These are phyloP conservation scores for Lecanicillium sp. DNA, from an alignment of 2,329 filamentous ascomycete species.

Conservation along the genomic window DNA sequence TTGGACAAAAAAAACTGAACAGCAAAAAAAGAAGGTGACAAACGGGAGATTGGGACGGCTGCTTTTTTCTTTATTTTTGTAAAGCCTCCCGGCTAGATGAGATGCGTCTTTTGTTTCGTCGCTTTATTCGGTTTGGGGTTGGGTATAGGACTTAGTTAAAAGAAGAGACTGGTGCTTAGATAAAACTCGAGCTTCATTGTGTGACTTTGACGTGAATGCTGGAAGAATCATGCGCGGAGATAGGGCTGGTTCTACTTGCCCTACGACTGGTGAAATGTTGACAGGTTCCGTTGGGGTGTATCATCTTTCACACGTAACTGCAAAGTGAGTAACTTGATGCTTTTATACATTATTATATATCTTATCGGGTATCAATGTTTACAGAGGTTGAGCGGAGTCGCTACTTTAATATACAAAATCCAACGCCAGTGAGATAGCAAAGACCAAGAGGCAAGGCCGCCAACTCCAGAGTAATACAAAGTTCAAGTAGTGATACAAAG, in stretches of 20 bases:
- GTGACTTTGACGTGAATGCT: no score
- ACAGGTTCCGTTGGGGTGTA: no score
- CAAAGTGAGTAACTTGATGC: not conserved
- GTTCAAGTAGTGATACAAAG: not conserved
- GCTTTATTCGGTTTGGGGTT: not conserved
- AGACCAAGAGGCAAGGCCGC: not conserved
- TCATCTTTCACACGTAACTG: no score
- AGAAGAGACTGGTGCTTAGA: no score
- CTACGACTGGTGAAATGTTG: no score
- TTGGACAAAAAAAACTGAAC: not conserved
- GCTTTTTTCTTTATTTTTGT: not conserved
- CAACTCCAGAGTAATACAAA: not conserved
- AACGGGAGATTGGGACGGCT: not conserved
- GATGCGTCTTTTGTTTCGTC: not conserved
- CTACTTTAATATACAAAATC: not conserved
- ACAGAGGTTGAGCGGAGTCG: not conserved
- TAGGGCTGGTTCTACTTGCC: no score
- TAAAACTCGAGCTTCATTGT: no score
- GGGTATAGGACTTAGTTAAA: no score
- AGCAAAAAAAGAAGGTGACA: not conserved
- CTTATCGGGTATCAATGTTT: constrained; percentile 4
- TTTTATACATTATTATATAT: constrained; percentile 1
- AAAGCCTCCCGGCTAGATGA: no score
- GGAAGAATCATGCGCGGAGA: no score
- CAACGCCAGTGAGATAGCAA: no score